Base-by-base conservation (phyloP, 805 yeast species). In the Lipomyces orientalis region DNA sequence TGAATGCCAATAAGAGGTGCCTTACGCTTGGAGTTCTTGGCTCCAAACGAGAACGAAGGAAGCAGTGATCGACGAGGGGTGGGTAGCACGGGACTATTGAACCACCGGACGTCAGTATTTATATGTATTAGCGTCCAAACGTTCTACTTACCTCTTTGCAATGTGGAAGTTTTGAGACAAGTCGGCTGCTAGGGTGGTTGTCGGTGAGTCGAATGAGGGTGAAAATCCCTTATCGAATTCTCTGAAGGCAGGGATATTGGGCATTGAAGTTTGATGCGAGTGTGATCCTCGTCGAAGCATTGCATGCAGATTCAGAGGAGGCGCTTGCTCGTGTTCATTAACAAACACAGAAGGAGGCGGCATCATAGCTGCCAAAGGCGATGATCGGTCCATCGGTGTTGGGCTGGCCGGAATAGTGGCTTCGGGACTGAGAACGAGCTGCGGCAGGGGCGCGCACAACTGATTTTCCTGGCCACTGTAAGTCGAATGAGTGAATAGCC, bases 121-220 rank as follows among this genome's bases (percentile, higher is more conserved):
- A 6, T 49, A 19, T 12, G 25, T 16, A 9, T 16, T 7, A 37
- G 6, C 16, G 49, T 1, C 16, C 22, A 9, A n/a, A 19, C n/a
- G 8, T 16, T 43, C n/a, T 10, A 61, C 67, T 59, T 55, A 69
- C 69, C 72, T 74, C 60, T 69, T 66, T 46, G 71, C 78, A 59
- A 78, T 78, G 64, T 75, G 78, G 68, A 78, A 79, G 70, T 79
- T 78, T 70, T 75, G 79, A 22, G 78, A 74, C 64, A 78, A 70
- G 61, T 78, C 81, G 2, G 80, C 79, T 1, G 80, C 79, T 64
- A 78, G 67, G 1, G 76, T 66, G n/a, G 77, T 65, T 9, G 80
- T 71, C 25, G 79, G 79, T 49, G 72, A 67, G 61, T 71, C 75
- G 46, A 70, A 57, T 0, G 64, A 46, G 16, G 61, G 37, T 16